These are phyloP conservation scores for Calocera viscosa DNA, from an alignment of 768 basidiomycete genomes.

Conservation along the genomic window DNA sequence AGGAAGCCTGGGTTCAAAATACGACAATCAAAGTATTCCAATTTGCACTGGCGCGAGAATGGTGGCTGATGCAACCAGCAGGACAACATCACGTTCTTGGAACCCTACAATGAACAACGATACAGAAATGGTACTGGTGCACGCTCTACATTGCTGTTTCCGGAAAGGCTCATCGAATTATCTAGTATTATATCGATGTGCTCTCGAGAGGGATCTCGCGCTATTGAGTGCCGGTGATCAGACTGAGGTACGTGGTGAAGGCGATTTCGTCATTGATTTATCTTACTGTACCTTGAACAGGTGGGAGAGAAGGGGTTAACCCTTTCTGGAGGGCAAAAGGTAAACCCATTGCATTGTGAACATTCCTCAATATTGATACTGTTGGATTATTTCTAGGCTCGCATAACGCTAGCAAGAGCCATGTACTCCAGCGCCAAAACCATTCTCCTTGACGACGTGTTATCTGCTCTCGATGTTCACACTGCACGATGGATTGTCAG, in stretches of 20 bases:
- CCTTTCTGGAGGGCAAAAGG: conserved; percentile 46
- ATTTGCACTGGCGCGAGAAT: conserved; percentile 15
- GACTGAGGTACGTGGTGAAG: conserved; percentile 34
- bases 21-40: conserved; percentile 48
- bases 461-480: conserved; percentile 31
- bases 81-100: conserved; percentile 41
- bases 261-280: conserved; percentile 14
- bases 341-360: neutral
- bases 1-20: conserved; percentile 78
- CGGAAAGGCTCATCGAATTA: neutral
- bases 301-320: conserved; percentile 61
- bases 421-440: conserved; percentile 48
- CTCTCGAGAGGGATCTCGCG: conserved; percentile 34
- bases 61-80: conserved; percentile 27
- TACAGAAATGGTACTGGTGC: conserved; percentile 31
- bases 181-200: conserved; percentile 31
- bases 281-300: neutral
- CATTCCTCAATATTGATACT: neutral
- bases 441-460: conserved; percentile 40
- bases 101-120: conserved; percentile 32
- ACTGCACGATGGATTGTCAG: conserved; percentile 32
- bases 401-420: conserved; percentile 44
- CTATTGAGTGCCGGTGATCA: conserved; percentile 48
- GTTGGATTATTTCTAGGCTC: conserved; percentile 28
- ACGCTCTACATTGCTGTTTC: neutral